phyloP scores from a whole-genome alignment of 2,329 filamentous ascomycete species.

The Aspergillus costaricaensis region DNA sequence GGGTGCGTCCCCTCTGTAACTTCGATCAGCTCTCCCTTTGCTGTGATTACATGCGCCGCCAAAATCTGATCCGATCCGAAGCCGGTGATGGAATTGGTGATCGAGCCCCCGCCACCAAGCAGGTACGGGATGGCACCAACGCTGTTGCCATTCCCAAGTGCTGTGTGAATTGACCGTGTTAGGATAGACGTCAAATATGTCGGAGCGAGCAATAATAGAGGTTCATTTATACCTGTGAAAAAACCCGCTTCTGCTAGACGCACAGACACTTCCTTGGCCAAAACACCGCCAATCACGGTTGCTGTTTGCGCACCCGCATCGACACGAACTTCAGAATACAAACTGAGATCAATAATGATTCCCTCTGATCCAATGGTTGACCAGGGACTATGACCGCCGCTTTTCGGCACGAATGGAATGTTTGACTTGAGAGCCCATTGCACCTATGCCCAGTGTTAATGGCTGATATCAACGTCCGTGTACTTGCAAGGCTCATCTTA shows the following conservation, averaged over 20 bases:
- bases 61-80: conserved; percentile 2
- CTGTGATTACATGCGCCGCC: not conserved
- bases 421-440: not conserved
- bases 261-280: conserved; percentile 1
- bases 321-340: not conserved
- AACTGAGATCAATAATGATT: conserved; percentile 1
- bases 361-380: not conserved
- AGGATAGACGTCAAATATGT: not conserved
- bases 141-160: conserved; percentile 3
- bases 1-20: not conserved
- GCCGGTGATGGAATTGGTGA: conserved; percentile 5
- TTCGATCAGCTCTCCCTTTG: not conserved
- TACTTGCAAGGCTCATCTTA: not conserved
- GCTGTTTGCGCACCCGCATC: not conserved
- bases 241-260: conserved; percentile 1
- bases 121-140: conserved; percentile 3
- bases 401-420: not conserved
- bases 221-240: not conserved
- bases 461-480: not conserved
- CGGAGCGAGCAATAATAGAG: too few relatives aligned
- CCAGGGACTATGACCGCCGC: conserved; percentile 3
- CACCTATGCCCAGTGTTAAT: not conserved
- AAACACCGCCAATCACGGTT: not conserved
- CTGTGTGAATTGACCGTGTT: not conserved
- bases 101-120: not conserved